Percentiles rank a stretch among this genome's conserved stretches.
Conservation (phyloP, 1,284 basidiomycete species). For the Marasmius fiardii region DNA sequence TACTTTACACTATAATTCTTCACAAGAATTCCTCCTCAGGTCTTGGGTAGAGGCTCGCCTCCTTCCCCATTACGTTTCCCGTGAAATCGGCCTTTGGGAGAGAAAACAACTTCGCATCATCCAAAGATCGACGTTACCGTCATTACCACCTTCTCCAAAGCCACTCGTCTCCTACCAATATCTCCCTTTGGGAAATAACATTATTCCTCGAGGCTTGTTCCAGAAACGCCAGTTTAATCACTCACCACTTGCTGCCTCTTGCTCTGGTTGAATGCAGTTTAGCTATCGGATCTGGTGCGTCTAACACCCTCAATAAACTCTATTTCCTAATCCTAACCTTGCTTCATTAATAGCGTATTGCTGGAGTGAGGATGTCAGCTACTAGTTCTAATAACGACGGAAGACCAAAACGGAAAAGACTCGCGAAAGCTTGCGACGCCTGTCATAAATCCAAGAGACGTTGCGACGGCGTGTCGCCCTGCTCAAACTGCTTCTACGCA, state of each 20-base stretch:
- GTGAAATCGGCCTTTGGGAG: too few relatives aligned
- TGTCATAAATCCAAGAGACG: conserved; percentile 81
- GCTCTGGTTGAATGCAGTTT: not conserved
- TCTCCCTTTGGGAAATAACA: too few relatives aligned
- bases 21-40: too few relatives aligned
- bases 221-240: not conserved
- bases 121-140: too few relatives aligned
- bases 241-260: not conserved
- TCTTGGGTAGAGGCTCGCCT: too few relatives aligned
- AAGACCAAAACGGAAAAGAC: conserved; percentile 59
- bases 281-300: not conserved
- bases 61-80: too few relatives aligned
- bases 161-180: too few relatives aligned
- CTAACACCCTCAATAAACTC: not conserved
- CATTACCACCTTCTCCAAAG: too few relatives aligned
- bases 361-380: not conserved
- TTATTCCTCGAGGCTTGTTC: not conserved
- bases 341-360: not conserved
- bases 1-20: too few relatives aligned
- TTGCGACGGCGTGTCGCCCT: conserved; percentile 82
- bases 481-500: conserved; percentile 80
- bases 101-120: too few relatives aligned
- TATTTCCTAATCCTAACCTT: not conserved
- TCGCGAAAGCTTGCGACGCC: conserved; percentile 79
- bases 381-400: not conserved